Conservation (phyloP, 2,329 filamentous ascomycete genomes). For the Hypoxylon sp. region DNA sequence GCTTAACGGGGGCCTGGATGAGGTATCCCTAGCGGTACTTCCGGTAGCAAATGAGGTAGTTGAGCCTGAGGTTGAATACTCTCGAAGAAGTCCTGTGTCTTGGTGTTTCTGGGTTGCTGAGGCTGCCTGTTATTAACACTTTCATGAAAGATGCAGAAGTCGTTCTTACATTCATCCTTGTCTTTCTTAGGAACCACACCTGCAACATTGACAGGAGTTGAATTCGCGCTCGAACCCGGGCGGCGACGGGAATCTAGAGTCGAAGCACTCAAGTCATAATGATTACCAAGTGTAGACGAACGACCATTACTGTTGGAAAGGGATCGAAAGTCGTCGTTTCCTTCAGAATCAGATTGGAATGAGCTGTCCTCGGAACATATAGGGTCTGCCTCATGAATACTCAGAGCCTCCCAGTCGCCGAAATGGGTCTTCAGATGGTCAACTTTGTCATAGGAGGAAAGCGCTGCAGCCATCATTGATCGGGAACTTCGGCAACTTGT, state of each 20-base stretch:
- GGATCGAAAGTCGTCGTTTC: neutral
- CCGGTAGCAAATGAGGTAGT: conserved; percentile 23
- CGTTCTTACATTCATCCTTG: conserved; percentile 20
- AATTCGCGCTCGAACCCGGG: neutral
- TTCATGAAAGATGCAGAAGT: neutral
- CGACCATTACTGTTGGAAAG: neutral
- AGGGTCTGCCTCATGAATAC: conserved; percentile 16
- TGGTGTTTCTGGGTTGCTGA: conserved; percentile 17
- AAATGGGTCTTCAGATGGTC: conserved; percentile 24
- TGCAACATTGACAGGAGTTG: neutral
- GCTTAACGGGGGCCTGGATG: conserved; percentile 14
- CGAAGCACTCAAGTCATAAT: neutral
- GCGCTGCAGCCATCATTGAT: conserved; percentile 32
- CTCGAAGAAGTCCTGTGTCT: neutral
- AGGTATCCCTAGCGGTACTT: conserved; percentile 14
- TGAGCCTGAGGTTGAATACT: conserved; percentile 24
- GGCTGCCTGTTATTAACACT: conserved; percentile 15
- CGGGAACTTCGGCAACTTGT: neutral
- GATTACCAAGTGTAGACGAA: neutral
- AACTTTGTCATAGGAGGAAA: conserved; percentile 25
- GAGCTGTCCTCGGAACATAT: conserved; percentile 17
- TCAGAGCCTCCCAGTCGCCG: conserved; percentile 24
- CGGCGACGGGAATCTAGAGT: neutral
- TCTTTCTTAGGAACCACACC: conserved; percentile 8
- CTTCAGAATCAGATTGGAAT: conserved; percentile 13